Percentiles rank a stretch among this genome's conserved stretches.
Conservation (phyloP, 2,329 filamentous ascomycete genomes). For the Lecanoromycetidae sp. region DNA sequence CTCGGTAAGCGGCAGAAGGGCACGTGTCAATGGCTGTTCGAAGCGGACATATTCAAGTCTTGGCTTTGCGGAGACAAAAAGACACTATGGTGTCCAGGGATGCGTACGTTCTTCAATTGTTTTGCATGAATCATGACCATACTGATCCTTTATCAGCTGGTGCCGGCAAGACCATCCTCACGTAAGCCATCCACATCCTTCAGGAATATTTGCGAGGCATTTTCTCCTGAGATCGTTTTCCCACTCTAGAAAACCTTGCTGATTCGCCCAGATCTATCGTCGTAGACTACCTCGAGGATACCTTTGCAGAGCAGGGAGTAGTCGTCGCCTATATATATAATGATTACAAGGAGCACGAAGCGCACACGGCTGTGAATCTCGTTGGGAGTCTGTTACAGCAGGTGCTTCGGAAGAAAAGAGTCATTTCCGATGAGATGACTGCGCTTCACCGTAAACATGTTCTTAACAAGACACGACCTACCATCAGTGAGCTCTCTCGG, state of each 20-base stretch:
- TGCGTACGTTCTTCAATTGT: background rate
- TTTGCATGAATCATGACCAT: too few relatives aligned
- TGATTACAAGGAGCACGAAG: slow-evolving; percentile 12
- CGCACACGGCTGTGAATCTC: slow-evolving; percentile 11
- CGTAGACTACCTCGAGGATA: slow-evolving; percentile 8
- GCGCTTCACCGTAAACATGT: background rate
- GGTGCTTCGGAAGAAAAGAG: background rate
- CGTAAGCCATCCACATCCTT: background rate
- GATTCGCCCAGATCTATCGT: background rate
- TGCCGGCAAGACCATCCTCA: slow-evolving; percentile 9
- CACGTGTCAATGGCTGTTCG: slow-evolving; percentile 8
- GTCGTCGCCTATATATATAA: slow-evolving; percentile 15
- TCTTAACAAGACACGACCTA: background rate
- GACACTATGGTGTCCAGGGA: background rate
- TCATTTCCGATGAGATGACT: background rate
- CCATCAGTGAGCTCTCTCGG: background rate
- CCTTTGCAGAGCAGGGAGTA: slow-evolving; percentile 2
- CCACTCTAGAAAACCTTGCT: too few relatives aligned
- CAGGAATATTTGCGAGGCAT: background rate
- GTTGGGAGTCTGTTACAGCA: slow-evolving; percentile 16
- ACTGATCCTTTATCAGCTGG: too few relatives aligned
- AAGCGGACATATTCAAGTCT: slow-evolving; percentile 10
- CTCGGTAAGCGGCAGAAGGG: background rate
- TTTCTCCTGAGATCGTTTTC: too few relatives aligned
- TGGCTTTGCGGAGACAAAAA: slow-evolving; percentile 3